phyloP scores from a whole-genome alignment of 345 rosid species.

The Syzygium oleosum region DNA sequence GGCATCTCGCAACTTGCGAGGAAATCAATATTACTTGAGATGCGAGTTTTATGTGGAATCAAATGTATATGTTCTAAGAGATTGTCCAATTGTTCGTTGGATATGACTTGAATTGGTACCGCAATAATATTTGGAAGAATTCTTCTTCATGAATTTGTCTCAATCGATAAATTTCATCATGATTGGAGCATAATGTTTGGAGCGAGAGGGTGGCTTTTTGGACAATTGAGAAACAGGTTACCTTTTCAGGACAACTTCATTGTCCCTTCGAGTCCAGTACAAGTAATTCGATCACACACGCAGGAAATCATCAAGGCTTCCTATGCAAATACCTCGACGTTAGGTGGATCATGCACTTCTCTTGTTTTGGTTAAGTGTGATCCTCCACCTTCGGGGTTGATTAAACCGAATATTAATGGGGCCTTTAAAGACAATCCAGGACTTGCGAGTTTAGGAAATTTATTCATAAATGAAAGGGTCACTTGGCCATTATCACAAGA shows the following conservation, averaged over 20 bases:
- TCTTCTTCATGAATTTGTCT: not conserved
- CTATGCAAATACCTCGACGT: not conserved
- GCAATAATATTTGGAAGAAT: not conserved
- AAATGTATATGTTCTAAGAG: not conserved
- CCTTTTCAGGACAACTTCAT: not conserved
- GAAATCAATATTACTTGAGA: not conserved
- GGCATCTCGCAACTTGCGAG: not conserved
- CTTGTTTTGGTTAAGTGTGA: not conserved
- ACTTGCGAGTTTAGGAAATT: no score
- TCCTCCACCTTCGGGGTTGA: not conserved
- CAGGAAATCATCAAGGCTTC: not conserved
- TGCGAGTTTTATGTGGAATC: not conserved
- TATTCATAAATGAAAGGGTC: not conserved
- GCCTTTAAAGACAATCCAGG: not conserved
- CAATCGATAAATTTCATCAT: not conserved
- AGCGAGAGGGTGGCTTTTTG: not conserved
- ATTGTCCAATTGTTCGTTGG: not conserved
- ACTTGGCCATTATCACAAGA: no score
- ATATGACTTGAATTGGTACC: not conserved
- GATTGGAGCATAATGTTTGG: not conserved
- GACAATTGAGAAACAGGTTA: not conserved
- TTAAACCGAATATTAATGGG: not conserved
- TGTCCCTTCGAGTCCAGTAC: not conserved
- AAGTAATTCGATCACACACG: not conserved
- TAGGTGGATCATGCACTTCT: not conserved